These are phyloP conservation scores for Oligophagozyma castellii DNA, from an alignment of 1,139 yeast genomes.

Conservation along the genomic window DNA sequence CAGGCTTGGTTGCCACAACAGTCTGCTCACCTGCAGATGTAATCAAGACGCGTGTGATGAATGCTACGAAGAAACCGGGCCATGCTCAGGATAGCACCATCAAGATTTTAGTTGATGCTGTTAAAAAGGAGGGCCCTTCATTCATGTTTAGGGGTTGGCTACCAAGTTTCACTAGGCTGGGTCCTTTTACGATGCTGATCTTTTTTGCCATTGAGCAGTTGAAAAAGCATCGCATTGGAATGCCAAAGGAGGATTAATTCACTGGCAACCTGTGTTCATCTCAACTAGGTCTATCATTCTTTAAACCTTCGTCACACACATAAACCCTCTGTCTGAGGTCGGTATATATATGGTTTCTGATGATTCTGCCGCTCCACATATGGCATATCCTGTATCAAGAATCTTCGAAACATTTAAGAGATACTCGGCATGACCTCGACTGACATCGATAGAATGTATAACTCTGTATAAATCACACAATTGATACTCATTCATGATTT, in stretches of 20 bases:
- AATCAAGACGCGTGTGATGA: conserved; percentile 79
- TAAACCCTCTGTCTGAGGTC: no score
- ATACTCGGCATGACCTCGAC: no score
- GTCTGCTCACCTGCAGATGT: conserved; percentile 90
- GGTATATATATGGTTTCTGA: no score
- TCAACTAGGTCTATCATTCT: no score
- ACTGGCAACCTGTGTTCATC: no score
- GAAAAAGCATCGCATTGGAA: conserved; percentile 43
- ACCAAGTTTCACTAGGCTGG: conserved; percentile 74
- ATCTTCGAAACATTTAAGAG: no score
- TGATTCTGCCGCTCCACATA: no score
- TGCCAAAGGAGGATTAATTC: conserved; percentile 28
- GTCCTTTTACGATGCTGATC: conserved; percentile 82
- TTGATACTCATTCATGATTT: no score
- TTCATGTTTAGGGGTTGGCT: conserved; percentile 88
- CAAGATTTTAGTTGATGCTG: conserved; percentile 39
- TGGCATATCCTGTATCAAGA: no score
- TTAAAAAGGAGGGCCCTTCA: conserved; percentile 54
- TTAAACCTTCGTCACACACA: no score
- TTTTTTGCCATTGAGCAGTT: conserved; percentile 71
- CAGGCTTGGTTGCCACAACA: conserved; percentile 81
- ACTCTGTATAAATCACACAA: no score
- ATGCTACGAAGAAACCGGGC: conserved; percentile 40
- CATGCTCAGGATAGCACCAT: conserved; percentile 9
- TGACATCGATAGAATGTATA: no score